These are phyloP conservation scores for Pythium dissimile DNA, from an alignment of 352 stramenopile genomes.

Conservation along the genomic window DNA sequence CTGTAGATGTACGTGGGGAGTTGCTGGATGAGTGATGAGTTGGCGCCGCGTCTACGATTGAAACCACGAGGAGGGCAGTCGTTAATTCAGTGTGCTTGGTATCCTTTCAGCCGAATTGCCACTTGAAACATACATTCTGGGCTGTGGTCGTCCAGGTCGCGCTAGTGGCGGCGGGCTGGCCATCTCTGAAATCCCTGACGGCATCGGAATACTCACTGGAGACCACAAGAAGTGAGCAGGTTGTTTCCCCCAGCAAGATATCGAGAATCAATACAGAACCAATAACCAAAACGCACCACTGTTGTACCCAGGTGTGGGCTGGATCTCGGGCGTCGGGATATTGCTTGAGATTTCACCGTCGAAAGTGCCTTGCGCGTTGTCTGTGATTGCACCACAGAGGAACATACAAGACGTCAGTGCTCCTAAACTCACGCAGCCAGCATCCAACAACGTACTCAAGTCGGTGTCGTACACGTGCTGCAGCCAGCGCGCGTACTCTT, in stretches of 20 bases:
- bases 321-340: slow-evolving; percentile 25
- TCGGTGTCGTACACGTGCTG: slow-evolving; percentile 86
- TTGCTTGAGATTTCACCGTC: slow-evolving; percentile 12
- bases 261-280: not conserved
- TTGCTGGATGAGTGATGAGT: slow-evolving; percentile 66
- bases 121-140: slow-evolving; percentile 22
- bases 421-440: not conserved
- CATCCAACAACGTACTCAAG: slow-evolving; percentile 44
- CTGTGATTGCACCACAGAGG: no score
- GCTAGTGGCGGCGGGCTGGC: slow-evolving; percentile 18
- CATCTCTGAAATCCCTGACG: slow-evolving; percentile 25
- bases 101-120: no score
- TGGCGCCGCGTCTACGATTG: slow-evolving; percentile 46
- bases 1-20: slow-evolving; percentile 80
- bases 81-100: no score
- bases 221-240: not conserved
- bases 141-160: slow-evolving; percentile 27
- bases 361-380: slow-evolving; percentile 29
- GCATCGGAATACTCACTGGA: slow-evolving; percentile 56
- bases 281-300: slow-evolving; percentile 22
- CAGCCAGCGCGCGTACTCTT: slow-evolving; percentile 85
- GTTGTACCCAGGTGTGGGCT: slow-evolving; percentile 33
- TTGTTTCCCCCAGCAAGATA: no score
- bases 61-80: no score
- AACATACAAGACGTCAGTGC: not conserved